Conservation (phyloP, 1,139 yeast genomes). For the Yamadazyma diospyri region DNA sequence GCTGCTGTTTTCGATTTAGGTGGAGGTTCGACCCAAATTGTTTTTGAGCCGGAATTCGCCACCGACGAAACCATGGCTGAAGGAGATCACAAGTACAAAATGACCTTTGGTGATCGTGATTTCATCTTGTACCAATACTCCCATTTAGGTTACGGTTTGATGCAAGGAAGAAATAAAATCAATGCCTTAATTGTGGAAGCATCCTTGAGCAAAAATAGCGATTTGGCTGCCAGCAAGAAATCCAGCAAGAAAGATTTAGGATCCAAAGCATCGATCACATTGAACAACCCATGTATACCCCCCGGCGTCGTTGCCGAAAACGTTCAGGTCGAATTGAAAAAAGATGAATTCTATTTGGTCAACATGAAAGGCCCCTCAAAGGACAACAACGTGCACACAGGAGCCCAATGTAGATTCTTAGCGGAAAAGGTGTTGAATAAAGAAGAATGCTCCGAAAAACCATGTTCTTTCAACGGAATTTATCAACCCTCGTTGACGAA, state of each 20-base stretch:
- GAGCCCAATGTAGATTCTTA: conserved; percentile 78
- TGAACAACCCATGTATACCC: conserved; percentile 83
- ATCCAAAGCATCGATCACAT: conserved; percentile 35
- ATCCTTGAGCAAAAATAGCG: conserved; percentile 34
- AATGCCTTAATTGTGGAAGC: conserved; percentile 56
- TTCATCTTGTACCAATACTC: conserved; percentile 91
- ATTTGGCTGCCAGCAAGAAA: conserved; percentile 20
- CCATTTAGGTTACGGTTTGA: conserved; percentile 92
- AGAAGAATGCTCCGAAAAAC: conserved; percentile 70
- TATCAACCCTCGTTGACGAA: conserved; percentile 88
- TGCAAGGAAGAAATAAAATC: conserved; percentile 86
- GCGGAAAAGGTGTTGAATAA: conserved; percentile 84
- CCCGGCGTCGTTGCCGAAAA: conserved; percentile 58
- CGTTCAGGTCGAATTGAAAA: conserved; percentile 53
- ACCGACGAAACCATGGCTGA: conserved; percentile 56
- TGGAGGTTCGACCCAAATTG: conserved; percentile 98
- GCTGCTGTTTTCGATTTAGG: conserved; percentile 98
- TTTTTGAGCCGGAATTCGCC: conserved; percentile 81
- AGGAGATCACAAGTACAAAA: conserved; percentile 84
- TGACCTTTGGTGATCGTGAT: conserved; percentile 75
- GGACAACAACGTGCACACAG: conserved; percentile 21
- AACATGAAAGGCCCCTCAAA: conserved; percentile 67
- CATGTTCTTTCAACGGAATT: conserved; percentile 95
- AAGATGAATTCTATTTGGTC: conserved; percentile 53
- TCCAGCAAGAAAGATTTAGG: conserved; percentile 37